Percentiles rank a stretch among this genome's conserved stretches.
Conservation (phyloP, 73 alveolate species). For the Tetrahymena thermophila region DNA sequence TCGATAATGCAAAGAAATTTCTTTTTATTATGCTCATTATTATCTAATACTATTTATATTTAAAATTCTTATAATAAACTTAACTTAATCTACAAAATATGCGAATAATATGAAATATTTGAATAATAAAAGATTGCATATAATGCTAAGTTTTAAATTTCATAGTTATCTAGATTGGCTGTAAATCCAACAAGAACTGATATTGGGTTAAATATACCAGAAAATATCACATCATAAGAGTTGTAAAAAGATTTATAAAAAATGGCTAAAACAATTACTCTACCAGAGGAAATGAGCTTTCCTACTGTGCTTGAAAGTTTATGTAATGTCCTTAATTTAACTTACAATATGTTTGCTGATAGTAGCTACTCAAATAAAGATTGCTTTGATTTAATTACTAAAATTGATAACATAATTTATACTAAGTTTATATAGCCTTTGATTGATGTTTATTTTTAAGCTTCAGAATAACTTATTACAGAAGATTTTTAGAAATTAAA, state of each 20-base stretch:
- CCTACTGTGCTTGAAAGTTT: background rate
- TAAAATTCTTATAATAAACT: background rate
- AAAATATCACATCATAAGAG: background rate
- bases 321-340: background rate
- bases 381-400: background rate
- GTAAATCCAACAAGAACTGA: background rate
- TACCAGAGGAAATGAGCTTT: background rate
- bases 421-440: background rate
- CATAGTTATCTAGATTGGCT: background rate
- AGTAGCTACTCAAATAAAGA: background rate
- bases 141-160: background rate
- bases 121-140: background rate
- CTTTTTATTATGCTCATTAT: background rate
- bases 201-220: background rate
- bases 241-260: background rate
- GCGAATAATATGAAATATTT: background rate
- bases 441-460: background rate
- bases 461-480: background rate
- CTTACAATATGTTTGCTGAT: background rate
- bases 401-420: background rate
- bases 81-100: background rate
- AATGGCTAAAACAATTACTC: background rate
- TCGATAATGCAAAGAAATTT: background rate
- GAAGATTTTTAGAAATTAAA: background rate
- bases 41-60: background rate